Evolutionary conservation across 140 eudicot species (phyloP).

Genomic region (Oenanthe javanica): DNA sequence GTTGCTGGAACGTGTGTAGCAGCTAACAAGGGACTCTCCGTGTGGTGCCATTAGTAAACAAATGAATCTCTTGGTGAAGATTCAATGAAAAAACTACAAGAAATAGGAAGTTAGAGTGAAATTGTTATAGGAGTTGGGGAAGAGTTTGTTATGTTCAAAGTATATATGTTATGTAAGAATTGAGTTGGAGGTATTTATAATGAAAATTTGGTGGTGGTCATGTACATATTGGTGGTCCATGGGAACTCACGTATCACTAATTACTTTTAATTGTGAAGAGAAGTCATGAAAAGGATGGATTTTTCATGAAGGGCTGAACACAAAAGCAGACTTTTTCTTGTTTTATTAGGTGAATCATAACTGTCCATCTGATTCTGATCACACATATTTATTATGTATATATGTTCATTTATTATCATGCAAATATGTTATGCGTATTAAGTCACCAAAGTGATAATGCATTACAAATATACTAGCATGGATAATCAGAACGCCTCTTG

Average conservation of each 20-base stretch:
- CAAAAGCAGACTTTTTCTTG: constrained; percentile 18
- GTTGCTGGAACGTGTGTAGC: constrained; percentile 16
- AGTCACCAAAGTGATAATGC: neutral
- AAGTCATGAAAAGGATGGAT: constrained; percentile 32
- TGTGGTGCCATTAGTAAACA: constrained; percentile 33
- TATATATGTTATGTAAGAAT: neutral
- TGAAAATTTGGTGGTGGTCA: neutral
- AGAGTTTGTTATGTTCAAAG: neutral
- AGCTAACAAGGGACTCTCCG: constrained; percentile 29
- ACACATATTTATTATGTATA: neutral
- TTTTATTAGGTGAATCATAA: constrained; percentile 26
- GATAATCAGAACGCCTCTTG: too few species aligned
- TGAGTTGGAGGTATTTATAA: constrained; percentile 19
- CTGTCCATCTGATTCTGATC: neutral
- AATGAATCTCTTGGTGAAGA: neutral
- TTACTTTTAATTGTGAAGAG: constrained; percentile 11
- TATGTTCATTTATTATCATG: neutral
- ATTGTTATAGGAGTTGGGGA: neutral
- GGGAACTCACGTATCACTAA: constrained; percentile 31
- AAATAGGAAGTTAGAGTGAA: neutral
- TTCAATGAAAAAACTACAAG: neutral
- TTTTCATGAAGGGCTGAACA: constrained; percentile 16
- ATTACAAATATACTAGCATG: too few species aligned
- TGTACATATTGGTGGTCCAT: constrained; percentile 30
- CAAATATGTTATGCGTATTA: neutral